Percentiles rank a stretch among this genome's conserved stretches.
Conservation (phyloP, 805 yeast genomes). For the Candida taoyuanica region DNA sequence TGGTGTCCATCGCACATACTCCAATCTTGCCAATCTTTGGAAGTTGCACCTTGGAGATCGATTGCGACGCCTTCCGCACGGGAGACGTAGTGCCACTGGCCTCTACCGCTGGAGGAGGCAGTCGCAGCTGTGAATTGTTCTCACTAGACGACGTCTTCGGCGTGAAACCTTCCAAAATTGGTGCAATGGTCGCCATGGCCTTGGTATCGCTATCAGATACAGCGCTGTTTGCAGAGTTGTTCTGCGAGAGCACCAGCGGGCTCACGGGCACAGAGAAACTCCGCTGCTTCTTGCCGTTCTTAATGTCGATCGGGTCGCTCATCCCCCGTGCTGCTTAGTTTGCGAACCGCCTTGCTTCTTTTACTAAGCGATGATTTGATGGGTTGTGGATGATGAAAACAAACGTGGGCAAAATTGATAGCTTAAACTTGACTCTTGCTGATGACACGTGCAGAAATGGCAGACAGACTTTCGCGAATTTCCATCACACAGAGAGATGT, state of each 20-base stretch:
- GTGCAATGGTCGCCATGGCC: conserved; percentile 78
- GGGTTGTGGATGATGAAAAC: background rate
- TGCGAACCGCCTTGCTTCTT: too few relatives aligned
- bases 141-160: conserved; percentile 63
- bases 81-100: conserved; percentile 13
- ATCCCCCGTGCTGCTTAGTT: too few relatives aligned
- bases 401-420: conserved; percentile 1
- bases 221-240: conserved; percentile 13
- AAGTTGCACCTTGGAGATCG: conserved; percentile 35
- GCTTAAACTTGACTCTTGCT: too few relatives aligned
- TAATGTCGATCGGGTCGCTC: conserved; percentile 24
- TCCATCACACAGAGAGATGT: too few relatives aligned
- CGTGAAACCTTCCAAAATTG: conserved; percentile 65
- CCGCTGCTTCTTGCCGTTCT: conserved; percentile 4
- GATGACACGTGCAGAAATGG: conserved; percentile 1
- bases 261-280: conserved; percentile 26
- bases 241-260: conserved; percentile 27
- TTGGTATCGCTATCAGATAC: conserved; percentile 34
- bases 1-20: conserved; percentile 98
- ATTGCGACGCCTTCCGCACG: conserved; percentile 15
- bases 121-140: conserved; percentile 28
- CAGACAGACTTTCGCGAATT: too few relatives aligned
- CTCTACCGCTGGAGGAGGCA: conserved; percentile 24
- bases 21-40: conserved; percentile 91
- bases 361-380: too few relatives aligned